phyloP scores from a whole-genome alignment of 2,329 filamentous ascomycete genomes.

The Sporothrix pseudoabietina region DNA sequence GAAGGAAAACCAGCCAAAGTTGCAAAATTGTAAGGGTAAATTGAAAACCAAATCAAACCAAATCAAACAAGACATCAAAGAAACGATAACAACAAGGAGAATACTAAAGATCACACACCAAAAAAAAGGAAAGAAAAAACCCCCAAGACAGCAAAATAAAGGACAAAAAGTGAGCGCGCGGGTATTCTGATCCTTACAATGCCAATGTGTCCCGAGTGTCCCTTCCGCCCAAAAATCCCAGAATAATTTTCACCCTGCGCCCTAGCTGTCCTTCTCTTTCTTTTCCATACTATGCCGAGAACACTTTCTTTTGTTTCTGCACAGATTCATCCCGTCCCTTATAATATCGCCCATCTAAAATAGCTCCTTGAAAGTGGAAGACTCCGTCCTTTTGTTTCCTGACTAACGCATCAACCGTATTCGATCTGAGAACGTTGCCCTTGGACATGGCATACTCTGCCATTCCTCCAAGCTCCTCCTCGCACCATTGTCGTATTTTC shows the following conservation, averaged over 20 bases:
- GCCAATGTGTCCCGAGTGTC: neutral
- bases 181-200: constrained; percentile 19
- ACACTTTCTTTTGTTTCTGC: neutral
- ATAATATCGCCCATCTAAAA: neutral
- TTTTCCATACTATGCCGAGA: neutral
- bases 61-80: neutral
- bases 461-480: neutral
- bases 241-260: neutral
- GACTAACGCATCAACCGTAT: neutral
- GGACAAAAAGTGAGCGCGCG: constrained; percentile 19
- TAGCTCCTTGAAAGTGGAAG: neutral
- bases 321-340: neutral
- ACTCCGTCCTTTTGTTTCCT: neutral
- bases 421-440: neutral
- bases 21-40: neutral
- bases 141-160: constrained; percentile 24
- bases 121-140: constrained; percentile 28
- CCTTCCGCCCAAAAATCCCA: neutral
- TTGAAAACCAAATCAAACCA: neutral
- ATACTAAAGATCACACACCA: neutral
- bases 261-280: neutral
- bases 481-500: neutral
- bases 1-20: neutral
- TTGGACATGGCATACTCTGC: neutral
- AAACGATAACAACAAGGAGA: constrained; percentile 5